phyloP scores from a whole-genome alignment of 129 eudicot genomes.

The Artemisia argyi region DNA sequence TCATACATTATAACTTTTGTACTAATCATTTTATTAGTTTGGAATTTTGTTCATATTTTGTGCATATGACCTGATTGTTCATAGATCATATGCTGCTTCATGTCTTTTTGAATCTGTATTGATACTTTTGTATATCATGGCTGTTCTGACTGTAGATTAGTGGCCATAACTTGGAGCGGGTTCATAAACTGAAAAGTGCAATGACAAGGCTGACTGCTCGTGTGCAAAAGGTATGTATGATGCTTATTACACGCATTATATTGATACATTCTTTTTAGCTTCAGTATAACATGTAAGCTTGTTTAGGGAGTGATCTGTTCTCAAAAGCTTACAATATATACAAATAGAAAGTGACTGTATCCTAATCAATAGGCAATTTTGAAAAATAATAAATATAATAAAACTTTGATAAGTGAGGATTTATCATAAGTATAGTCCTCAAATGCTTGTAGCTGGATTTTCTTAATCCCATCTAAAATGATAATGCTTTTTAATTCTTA shows the following conservation, averaged over 20 bases:
- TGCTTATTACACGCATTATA: neutral
- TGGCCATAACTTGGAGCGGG: constrained; percentile 87
- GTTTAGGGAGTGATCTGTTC: too few species aligned
- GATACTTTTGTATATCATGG: neutral
- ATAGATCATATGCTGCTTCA: neutral
- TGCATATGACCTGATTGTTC: constrained; percentile 2
- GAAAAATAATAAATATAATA: too few species aligned
- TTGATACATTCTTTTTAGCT: neutral
- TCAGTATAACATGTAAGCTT: neutral
- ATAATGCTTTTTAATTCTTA: too few species aligned
- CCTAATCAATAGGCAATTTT: too few species aligned
- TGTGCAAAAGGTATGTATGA: constrained; percentile 72
- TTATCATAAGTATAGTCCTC: too few species aligned
- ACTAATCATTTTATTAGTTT: neutral
- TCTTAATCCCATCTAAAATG: too few species aligned
- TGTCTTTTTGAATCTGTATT: neutral
- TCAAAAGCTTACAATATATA: too few species aligned
- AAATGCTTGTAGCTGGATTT: too few species aligned
- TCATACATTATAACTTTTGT: neutral
- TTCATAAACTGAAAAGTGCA: constrained; percentile 81
- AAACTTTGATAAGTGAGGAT: too few species aligned
- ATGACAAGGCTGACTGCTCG: constrained; percentile 91
- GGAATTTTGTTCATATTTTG: neutral
- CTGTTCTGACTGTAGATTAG: constrained; percentile 54
- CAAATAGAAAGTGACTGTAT: too few species aligned